Percentiles rank a stretch among this genome's conserved stretches.
These are phyloP conservation scores for Trichosporon sp. DNA, from an alignment of 1,284 basidiomycete species.

Conservation along the genomic window DNA sequence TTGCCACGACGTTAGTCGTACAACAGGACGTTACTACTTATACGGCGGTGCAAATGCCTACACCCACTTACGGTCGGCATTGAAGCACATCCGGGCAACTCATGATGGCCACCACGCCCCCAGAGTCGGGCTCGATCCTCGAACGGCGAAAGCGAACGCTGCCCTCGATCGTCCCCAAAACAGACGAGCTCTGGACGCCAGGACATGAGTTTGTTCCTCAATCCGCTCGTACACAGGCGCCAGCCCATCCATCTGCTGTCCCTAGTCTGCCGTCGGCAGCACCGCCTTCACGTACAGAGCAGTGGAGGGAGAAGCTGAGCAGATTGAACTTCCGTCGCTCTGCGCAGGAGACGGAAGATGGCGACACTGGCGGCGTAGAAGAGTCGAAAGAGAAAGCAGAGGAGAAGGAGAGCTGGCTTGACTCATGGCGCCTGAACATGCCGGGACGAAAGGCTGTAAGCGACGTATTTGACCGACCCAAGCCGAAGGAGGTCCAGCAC, in stretches of 20 bases:
- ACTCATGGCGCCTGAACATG: background rate
- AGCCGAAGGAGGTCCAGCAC: no score
- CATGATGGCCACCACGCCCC: background rate
- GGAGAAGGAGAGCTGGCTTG: background rate
- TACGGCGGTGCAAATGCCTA: background rate
- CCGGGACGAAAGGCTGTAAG: background rate
- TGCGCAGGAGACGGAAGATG: background rate
- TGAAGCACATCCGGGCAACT: background rate
- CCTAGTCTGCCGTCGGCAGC: background rate
- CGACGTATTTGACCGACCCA: no score
- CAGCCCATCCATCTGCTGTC: background rate
- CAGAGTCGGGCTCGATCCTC: background rate
- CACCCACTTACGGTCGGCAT: background rate
- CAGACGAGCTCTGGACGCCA: no score
- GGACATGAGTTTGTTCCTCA: background rate
- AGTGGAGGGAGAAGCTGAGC: background rate
- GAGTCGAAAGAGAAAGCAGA: background rate
- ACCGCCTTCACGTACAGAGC: background rate
- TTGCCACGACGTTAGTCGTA: no score
- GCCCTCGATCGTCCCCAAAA: background rate
- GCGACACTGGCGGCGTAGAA: background rate
- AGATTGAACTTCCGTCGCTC: background rate
- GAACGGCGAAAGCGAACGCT: background rate
- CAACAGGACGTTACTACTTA: no score
- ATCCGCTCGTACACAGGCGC: background rate